A percentile compares a stretch with the other conserved stretches of the same genome.
phyloP scores from a whole-genome alignment of 352 stramenopile species.

The Elongisporangium anandrum region DNA sequence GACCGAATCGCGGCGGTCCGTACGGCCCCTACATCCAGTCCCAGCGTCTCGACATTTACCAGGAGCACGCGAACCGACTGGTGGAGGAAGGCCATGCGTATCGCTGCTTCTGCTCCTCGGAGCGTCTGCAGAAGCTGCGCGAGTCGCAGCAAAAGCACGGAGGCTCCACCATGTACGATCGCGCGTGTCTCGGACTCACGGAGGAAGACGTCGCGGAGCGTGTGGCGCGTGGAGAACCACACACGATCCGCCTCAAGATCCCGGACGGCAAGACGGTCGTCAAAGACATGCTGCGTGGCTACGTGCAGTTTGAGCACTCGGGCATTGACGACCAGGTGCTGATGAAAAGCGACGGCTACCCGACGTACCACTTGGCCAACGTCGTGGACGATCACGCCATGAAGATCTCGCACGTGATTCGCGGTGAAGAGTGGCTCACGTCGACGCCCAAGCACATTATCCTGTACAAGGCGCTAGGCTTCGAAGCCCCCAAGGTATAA shows the following conservation, averaged over 20 bases:
- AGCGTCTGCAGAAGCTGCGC: constrained; percentile 91
- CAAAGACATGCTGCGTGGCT: constrained; percentile 94
- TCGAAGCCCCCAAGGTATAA: constrained; percentile 52
- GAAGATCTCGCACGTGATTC: constrained; percentile 97
- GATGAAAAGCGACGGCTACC: constrained; percentile 93
- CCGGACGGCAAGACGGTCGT: constrained; percentile 90
- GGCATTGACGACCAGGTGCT: constrained; percentile 90
- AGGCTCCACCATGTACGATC: constrained; percentile 97
- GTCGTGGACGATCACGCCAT: constrained; percentile 97
- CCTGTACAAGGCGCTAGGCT: constrained; percentile 88
- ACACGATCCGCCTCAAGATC: constrained; percentile 96
- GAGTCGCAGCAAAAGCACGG: constrained; percentile 88
- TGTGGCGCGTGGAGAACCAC: constrained; percentile 81
- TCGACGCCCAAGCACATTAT: constrained; percentile 90
- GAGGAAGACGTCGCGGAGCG: constrained; percentile 86
- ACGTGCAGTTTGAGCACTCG: constrained; percentile 87
- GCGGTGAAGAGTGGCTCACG: constrained; percentile 93
- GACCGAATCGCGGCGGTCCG: constrained; percentile 84
- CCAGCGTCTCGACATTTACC: constrained; percentile 93
- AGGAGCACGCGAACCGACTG: constrained; percentile 85
- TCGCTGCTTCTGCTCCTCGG: constrained; percentile 95
- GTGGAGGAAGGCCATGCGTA: constrained; percentile 93
- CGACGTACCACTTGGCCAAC: constrained; percentile 91
- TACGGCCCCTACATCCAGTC: constrained; percentile 97
- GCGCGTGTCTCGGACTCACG: constrained; percentile 92